phyloP scores from a whole-genome alignment of 345 rosid genomes.

The Linum trigynum region DNA sequence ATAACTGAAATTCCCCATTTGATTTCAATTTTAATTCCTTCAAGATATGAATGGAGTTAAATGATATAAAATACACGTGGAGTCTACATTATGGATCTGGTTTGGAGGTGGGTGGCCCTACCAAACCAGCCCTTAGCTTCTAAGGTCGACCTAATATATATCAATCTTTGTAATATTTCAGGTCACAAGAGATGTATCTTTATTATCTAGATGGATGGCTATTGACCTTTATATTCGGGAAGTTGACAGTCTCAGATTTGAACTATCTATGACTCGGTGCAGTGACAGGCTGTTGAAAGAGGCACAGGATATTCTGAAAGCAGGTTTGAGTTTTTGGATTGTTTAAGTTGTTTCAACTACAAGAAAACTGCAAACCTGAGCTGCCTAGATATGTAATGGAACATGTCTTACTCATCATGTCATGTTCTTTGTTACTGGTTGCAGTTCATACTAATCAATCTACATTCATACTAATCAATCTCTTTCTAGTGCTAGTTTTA shows the following conservation, averaged over 20 bases:
- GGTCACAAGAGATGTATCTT: slow-evolving; percentile 92
- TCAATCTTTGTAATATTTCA: slow-evolving; percentile 27
- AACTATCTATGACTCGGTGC: slow-evolving; percentile 73
- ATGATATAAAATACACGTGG: not conserved
- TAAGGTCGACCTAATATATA: not conserved
- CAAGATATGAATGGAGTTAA: not conserved
- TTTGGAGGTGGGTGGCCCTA: not conserved
- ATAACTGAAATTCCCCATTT: not conserved
- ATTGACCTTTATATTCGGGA: slow-evolving; percentile 82
- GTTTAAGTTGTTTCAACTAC: slow-evolving; percentile 8
- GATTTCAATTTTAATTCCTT: not conserved
- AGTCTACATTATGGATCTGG: not conserved
- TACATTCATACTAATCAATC: not conserved
- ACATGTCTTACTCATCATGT: not conserved
- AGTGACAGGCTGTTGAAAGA: slow-evolving; percentile 49
- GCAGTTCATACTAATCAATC: not conserved
- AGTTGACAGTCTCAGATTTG: slow-evolving; percentile 87
- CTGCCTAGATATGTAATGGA: not conserved
- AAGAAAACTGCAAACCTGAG: not conserved
- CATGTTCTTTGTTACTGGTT: not conserved
- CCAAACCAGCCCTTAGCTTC: not conserved
- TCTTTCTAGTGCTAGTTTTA: not conserved
- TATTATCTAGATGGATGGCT: slow-evolving; percentile 97
- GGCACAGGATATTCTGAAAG: slow-evolving; percentile 79
- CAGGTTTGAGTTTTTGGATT: slow-evolving; percentile 36